Base-by-base conservation (phyloP, 1,284 basidiomycete species). In the Ceratobasidium sp. region DNA sequence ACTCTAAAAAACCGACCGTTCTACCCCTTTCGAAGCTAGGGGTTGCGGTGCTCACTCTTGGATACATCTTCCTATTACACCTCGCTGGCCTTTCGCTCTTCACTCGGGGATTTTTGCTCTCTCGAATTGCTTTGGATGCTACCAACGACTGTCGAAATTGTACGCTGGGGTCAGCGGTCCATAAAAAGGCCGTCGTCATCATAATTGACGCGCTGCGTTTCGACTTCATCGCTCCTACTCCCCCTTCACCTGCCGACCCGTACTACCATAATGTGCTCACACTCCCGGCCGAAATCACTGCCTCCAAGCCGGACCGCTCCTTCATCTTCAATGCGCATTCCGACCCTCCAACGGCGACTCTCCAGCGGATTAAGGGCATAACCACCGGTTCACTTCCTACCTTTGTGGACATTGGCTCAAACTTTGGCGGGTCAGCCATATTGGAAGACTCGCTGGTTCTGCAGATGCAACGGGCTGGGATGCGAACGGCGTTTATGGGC, bases 311-410 rank as follows among this genome's bases (percentile, higher is more conserved):
- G 0, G 81, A 83, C 43, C 86, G 89, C 73, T 96, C 95, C 0
- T 89, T 97, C 81, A 85, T 99, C 37, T 94, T 94, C 81, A 92
- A 98, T 80, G 88, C 95, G 5, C 91, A 92, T 81, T 90, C 95
- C 0, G 97, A 99, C 80, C 96, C 98, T 0, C 98, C 98, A 0
- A 99, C 98, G 0, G 92, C 95, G 0, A 99, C 97, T 0, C 87
- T 99, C 62, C 98, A 99, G 82, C 88, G 98, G 1, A 91, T 99
- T 80, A 99, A 99, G 80, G 98, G 91, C 0, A 84, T 99, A 63
- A 98, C 95, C 0, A 98, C 98, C 0, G 98, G 98, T 2, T 96
- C 95, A 0, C 84, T 99, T 7, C 97, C 98, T 0, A 99, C 98
- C 0, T 99, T 99, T 79, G 89, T 99, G 63, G 97, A 99, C 80